These are phyloP conservation scores for Penicilliopsis zonata DNA, from an alignment of 495 filamentous ascomycete species.

Conservation along the genomic window DNA sequence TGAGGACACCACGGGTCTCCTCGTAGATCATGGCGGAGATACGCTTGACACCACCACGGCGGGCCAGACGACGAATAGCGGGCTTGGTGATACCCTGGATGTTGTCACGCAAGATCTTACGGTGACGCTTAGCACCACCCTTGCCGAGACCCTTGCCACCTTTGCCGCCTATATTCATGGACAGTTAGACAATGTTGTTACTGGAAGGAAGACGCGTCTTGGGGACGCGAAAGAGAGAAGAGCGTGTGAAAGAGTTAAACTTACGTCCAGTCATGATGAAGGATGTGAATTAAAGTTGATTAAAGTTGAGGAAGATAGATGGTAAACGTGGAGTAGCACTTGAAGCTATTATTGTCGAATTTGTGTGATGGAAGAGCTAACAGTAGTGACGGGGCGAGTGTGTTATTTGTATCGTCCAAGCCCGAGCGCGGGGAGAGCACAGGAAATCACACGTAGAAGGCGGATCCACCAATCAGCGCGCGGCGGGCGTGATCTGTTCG, in stretches of 20 bases:
- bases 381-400: slow-evolving; percentile 10
- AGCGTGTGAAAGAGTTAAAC: slow-evolving; percentile 18
- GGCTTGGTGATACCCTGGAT: slow-evolving; percentile 99
- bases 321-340: slow-evolving; percentile 8
- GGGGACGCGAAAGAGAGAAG: slow-evolving; percentile 2
- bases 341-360: slow-evolving; percentile 16
- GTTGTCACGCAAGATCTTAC: slow-evolving; percentile 99
- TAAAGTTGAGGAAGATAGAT: slow-evolving; percentile 8
- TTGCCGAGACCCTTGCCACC: slow-evolving; percentile 99
- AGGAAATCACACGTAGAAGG: slow-evolving; percentile 29
- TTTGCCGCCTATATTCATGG: slow-evolving; percentile 76
- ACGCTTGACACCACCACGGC: slow-evolving; percentile 99
- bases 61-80: slow-evolving; percentile 98
- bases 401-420: slow-evolving; percentile 36
- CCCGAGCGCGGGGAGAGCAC: slow-evolving; percentile 15
- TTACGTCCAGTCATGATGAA: slow-evolving; percentile 61
- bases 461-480: slow-evolving; percentile 29
- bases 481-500: slow-evolving; percentile 18
- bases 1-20: slow-evolving; percentile 99
- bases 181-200: too few relatives aligned
- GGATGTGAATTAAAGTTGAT: slow-evolving; percentile 23
- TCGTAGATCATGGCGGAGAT: slow-evolving; percentile 98
- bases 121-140: slow-evolving; percentile 80
- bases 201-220: slow-evolving; percentile 28
- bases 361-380: slow-evolving; percentile 31